These are phyloP conservation scores for Microsporum canis DNA, from an alignment of 2,329 filamentous ascomycete species.

Conservation along the genomic window DNA sequence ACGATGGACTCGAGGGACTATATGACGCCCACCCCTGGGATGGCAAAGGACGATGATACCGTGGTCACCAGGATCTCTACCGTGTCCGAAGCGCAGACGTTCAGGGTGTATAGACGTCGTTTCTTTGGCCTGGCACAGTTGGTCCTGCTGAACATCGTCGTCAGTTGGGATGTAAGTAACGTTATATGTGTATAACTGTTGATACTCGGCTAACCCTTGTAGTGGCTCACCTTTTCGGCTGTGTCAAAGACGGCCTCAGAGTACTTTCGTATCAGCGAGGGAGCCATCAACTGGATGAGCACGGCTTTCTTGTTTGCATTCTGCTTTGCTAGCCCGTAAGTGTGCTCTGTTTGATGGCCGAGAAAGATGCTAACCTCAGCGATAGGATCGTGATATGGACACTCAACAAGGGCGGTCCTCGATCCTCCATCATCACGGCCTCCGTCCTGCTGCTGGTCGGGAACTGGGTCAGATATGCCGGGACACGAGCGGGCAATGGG, in stretches of 20 bases:
- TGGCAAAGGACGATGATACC: background rate
- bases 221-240: conserved; percentile 90
- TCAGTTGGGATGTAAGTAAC: conserved; percentile 82
- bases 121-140: conserved; percentile 82
- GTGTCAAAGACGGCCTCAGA: conserved; percentile 60
- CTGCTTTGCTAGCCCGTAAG: conserved; percentile 55
- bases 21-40: background rate
- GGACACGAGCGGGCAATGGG: conserved; percentile 48
- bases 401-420: conserved; percentile 66
- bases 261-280: conserved; percentile 66
- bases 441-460: conserved; percentile 65
- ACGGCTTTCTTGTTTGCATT: conserved; percentile 83
- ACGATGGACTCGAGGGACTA: conserved; percentile 1
- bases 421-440: conserved; percentile 60
- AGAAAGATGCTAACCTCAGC: background rate
- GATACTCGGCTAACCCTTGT: background rate
- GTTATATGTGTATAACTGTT: background rate
- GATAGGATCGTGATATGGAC: conserved; percentile 55
- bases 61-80: background rate
- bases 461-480: conserved; percentile 85
- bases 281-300: conserved; percentile 82
- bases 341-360: conserved; percentile 12
- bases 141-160: conserved; percentile 78
- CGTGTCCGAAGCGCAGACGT: conserved; percentile 18
- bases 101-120: conserved; percentile 64